Evolutionary conservation across 805 yeast genomes (phyloP), one percentile per base, ranked within the genome.

Genomic region (Brettanomyces custersianus): DNA sequence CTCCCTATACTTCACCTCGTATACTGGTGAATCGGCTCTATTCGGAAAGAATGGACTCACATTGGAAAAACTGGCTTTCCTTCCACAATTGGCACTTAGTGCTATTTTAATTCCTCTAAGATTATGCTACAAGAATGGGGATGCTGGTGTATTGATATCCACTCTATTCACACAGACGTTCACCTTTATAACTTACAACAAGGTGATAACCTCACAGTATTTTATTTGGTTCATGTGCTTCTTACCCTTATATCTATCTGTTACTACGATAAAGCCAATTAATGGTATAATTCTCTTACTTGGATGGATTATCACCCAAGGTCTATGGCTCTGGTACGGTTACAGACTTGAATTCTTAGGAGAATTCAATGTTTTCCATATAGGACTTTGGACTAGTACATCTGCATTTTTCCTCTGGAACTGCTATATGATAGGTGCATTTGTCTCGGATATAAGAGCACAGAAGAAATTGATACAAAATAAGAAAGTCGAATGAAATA

Each of bases 201-300:
- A 82, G 57, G 92, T 82, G 17, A 78, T 86, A 49, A 92, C 98
- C 0, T 85, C 96, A 1, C 98, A 92, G 61, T 92, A 92, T 59
- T 92, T 92, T 58, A 74, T 90, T 42, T 92, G 98, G 98, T 92
- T 81, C 51, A 60, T 92, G 47, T 82, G 87, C 11, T 74, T 88
- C 44, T 56, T 90, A 29, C 97, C 98, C 2, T 73, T 83, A 37
- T 79, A 64, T 48, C 53, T 86, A 6, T 63, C 78, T 2, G 52
- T 60, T 7, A 65, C 85, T 0, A 54, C 48, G 2, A 44, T 69
- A 4, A 38, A 56, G 2, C 39, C 60, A 1, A 41, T 31, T 7
- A 60, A 57, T 34, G 83, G 82, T 1, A 2, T 65, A 0, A 11
- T 57, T 0, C 62, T 71, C 27, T 41, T 74, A 1, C 38, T 53